Evolutionary conservation across 805 yeast species (phyloP), one percentile per base, ranked within the genome.

Genomic region (Myxozyma udenii): DNA sequence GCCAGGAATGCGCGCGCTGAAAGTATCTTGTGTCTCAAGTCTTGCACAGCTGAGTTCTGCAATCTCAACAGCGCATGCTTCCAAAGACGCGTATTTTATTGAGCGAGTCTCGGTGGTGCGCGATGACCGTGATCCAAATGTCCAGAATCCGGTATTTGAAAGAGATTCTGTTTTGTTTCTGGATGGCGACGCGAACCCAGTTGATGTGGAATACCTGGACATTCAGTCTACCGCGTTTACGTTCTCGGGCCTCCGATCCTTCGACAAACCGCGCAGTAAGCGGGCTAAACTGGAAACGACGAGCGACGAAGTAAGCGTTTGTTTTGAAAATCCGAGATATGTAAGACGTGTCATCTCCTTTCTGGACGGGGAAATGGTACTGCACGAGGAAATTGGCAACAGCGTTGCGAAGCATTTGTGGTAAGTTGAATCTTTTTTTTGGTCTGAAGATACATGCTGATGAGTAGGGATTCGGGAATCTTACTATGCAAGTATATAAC

Each of bases 351-450:
- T n/a, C 12, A 30, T 53, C 3, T 33, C 18, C 3, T 14, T 53
- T 19, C 56, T 42, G 19, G 21, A 12, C 12, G n/a, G 19, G 19
- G 43, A 37, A 5, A 6, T 9, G 6, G 30, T 46, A 32, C 48
- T 72, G 25, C 54, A 53, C 26, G 77, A 74, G 49, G 75, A 74
- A 41, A 55, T 69, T 0, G 72, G 74, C 1, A 67, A 72, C 35
- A 69, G 66, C 45, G 69, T 74, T 25, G 77, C 76, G 14, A 61
- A 74, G 33, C 76, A 74, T 51, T 51, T 74, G 19, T 74, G 77
- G 77, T 75, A 72, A 52, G 73, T 71, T 4, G n/a, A n/a, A n/a
- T 74, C 73, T 11, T 4, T 21, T n/a, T 3, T 12, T 7, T 6
- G 14, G 6, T 11, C 24, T 21, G n/a, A 3, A 7, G 25, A 5